Evolutionary conservation across 192 early-diverging fungal species (phyloP).

Genomic region (Entomortierella lignicola): DNA sequence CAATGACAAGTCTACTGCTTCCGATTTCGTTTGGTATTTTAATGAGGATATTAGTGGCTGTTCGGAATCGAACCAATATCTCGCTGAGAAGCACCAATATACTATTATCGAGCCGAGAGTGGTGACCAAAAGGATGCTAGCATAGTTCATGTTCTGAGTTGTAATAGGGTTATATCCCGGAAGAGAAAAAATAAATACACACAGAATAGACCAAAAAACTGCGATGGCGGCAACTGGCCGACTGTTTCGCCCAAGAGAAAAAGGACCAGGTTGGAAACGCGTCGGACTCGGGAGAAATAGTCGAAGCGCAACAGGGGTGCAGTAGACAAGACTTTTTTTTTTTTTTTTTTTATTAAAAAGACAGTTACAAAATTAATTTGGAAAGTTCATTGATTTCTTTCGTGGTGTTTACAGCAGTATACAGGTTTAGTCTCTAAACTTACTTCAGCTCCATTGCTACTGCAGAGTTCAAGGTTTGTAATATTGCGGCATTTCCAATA

Average conservation of each 20-base stretch:
- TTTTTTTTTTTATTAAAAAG: too few species aligned
- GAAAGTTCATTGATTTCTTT: too few species aligned
- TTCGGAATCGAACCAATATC: constrained; percentile 22
- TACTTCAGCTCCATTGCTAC: constrained; percentile 46
- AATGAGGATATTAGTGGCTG: background rate
- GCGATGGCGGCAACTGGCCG: constrained; percentile 26
- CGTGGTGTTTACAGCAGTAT: too few species aligned
- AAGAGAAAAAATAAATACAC: constrained; percentile 43
- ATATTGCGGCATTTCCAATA: constrained; percentile 16
- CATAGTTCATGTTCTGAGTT: constrained; percentile 56
- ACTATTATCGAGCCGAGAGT: constrained; percentile 21
- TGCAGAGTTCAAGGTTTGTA: constrained; percentile 29
- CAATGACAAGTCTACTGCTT: background rate
- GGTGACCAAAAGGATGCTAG: constrained; percentile 17
- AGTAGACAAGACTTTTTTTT: constrained; percentile 23
- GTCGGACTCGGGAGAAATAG: constrained; percentile 37
- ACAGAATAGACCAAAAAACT: constrained; percentile 35
- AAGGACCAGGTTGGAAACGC: constrained; percentile 50
- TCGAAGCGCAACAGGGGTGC: constrained; percentile 24
- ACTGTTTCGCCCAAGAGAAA: constrained; percentile 37
- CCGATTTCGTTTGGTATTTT: background rate
- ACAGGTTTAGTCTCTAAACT: background rate
- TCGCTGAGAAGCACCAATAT: constrained; percentile 34
- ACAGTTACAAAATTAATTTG: too few species aligned
- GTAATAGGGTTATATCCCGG: constrained; percentile 46